Base-by-base conservation (phyloP, 1,284 basidiomycete species). In the Melampsora occidentalis region DNA sequence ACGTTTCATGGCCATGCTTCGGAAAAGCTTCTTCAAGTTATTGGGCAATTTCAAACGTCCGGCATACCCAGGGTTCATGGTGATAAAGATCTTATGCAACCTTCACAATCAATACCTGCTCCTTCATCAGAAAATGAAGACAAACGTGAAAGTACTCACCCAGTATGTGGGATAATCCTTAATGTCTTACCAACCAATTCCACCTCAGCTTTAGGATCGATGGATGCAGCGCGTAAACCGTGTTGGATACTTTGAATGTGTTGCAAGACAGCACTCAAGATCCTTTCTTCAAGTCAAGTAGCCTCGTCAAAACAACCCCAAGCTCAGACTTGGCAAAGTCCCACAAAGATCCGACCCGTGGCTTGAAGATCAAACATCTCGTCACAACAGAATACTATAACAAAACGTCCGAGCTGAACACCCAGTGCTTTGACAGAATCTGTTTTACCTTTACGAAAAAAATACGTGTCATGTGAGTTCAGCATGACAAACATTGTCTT, bases 321-420 rank as follows among this genome's bases (percentile, higher is more conserved):
- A 0, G 97, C 97, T 51, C 97, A 97, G 51, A 99, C 97, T 85
- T 98, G 94, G 85, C 96, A 99, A 22, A 99, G 88, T 78, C 97
- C 97, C 80, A 99, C 90, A 83, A 99, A 98, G 81, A 99, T 98
- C 80, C 97, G 92, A 78, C 96, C 96, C 97, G 99, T 99, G 1
- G 97, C 97, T 82, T 98, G 94, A 87, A 98, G 98, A 84, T 99
- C 97, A 84, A 99, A 99, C 0, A 93, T 97, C 84, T 99, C 96
- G 84, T 99, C 97, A 82, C 97, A 99, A 83, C 97, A 99, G 86
- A 99, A 99, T 42, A 99, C 97, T 66, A 99, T 86, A 22, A 99
- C 97, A 82, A 99, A 98, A 64, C 95, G 90, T 66, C 97, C 97
- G 7, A 99, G 89, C 81, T 97, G 95, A 0, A 97, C 93, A 75